These are phyloP conservation scores for Botrytis porri DNA, from an alignment of 2,329 filamentous ascomycete genomes.

Conservation along the genomic window DNA sequence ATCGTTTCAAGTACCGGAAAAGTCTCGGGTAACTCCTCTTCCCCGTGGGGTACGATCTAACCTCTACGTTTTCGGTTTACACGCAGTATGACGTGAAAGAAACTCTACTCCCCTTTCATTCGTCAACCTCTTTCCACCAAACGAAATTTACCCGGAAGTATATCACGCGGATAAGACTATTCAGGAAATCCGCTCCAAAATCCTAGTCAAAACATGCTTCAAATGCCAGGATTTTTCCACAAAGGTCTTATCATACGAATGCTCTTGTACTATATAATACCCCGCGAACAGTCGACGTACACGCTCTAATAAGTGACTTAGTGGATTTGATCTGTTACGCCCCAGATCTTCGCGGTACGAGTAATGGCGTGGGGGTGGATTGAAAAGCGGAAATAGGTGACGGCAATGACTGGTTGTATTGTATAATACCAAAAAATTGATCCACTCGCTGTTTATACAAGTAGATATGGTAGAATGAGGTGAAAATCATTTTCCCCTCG, in stretches of 20 bases:
- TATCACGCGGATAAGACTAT: neutral
- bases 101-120: neutral
- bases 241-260: neutral
- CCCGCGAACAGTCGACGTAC: neutral
- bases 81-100: neutral
- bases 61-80: neutral
- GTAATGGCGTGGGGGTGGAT: neutral
- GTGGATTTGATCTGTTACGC: neutral
- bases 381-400: neutral
- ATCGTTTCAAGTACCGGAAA: neutral
- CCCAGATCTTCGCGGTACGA: neutral
- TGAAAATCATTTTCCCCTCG: neutral
- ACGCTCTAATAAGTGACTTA: too few species aligned
- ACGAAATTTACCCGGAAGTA: neutral
- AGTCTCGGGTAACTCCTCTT: neutral
- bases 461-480: neutral
- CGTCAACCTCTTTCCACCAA: neutral
- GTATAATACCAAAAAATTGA: neutral
- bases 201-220: neutral
- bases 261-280: neutral
- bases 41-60: neutral
- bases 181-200: neutral
- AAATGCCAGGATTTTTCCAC: neutral
- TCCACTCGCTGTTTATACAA: constrained; percentile 4
- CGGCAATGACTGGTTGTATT: neutral